Evolutionary conservation across 768 basidiomycete species (phyloP).

Genomic region (Udeniomyces megalosporus): DNA sequence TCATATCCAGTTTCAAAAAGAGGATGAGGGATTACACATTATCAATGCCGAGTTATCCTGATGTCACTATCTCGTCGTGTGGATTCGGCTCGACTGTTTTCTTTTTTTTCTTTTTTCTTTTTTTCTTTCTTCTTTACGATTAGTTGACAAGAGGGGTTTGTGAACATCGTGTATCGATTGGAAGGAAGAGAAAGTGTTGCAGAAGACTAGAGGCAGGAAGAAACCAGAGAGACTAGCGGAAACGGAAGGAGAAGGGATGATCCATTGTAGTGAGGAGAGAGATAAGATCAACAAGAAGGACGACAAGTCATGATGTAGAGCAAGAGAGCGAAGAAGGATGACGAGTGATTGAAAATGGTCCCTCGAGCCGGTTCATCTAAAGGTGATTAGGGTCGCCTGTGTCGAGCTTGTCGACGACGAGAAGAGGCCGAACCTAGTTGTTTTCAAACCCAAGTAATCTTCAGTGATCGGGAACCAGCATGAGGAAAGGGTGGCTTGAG

Average conservation of each 20-base stretch:
- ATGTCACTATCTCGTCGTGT: not conserved
- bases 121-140: too few species aligned
- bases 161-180: not conserved
- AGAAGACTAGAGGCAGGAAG: too few species aligned
- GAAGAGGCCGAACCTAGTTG: conserved; percentile 16
- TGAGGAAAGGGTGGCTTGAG: too few species aligned
- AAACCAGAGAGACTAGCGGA: not conserved
- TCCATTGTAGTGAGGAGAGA: not conserved
- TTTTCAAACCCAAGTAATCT: too few species aligned
- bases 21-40: not conserved
- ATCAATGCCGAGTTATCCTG: not conserved
- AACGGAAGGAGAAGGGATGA: not conserved
- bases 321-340: not conserved
- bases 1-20: not conserved
- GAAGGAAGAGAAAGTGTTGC: too few species aligned
- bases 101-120: too few species aligned
- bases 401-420: conserved; percentile 11
- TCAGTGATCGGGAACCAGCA: too few species aligned
- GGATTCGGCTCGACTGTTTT: not conserved
- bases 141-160: not conserved
- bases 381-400: not conserved
- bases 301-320: not conserved
- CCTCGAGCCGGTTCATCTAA: not conserved
- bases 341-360: too few species aligned
- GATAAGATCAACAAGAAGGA: not conserved